These are phyloP conservation scores for Solanum appendiculatum DNA, from an alignment of 257 asterid species.

Conservation along the genomic window DNA sequence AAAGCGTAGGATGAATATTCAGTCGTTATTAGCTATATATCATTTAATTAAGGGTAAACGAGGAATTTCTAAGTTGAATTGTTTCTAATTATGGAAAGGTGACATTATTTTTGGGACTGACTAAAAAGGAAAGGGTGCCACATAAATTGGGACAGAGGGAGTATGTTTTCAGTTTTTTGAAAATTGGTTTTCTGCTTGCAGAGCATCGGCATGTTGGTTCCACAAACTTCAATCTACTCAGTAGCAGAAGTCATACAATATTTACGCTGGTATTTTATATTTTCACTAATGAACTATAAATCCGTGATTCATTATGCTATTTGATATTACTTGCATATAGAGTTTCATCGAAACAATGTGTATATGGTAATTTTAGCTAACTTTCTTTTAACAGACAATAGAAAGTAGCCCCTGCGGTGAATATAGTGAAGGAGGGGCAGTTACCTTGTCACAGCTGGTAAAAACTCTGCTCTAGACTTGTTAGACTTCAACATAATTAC, in stretches of 20 bases:
- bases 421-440: slow-evolving; percentile 81
- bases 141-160: not conserved
- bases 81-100: not conserved
- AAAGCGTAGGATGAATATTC: not conserved
- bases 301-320: not conserved
- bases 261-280: slow-evolving; percentile 71
- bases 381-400: slow-evolving; percentile 59
- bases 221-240: slow-evolving; percentile 92
- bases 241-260: slow-evolving; percentile 99
- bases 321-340: not conserved
- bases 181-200: slow-evolving; percentile 26
- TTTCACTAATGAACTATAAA: not conserved
- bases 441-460: slow-evolving; percentile 93
- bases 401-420: slow-evolving; percentile 98
- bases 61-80: not conserved
- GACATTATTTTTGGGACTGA: not conserved
- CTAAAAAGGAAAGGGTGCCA: not conserved
- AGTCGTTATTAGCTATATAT: not conserved
- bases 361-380: not conserved
- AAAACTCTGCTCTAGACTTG: slow-evolving; percentile 5
- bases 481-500: not conserved
- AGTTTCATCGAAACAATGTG: not conserved
- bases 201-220: slow-evolving; percentile 99
- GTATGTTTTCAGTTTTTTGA: slow-evolving; percentile 7
- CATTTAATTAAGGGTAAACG: not conserved